Base-by-base conservation (phyloP, 2,329 filamentous ascomycete genomes). In the Cladosporium sp. region DNA sequence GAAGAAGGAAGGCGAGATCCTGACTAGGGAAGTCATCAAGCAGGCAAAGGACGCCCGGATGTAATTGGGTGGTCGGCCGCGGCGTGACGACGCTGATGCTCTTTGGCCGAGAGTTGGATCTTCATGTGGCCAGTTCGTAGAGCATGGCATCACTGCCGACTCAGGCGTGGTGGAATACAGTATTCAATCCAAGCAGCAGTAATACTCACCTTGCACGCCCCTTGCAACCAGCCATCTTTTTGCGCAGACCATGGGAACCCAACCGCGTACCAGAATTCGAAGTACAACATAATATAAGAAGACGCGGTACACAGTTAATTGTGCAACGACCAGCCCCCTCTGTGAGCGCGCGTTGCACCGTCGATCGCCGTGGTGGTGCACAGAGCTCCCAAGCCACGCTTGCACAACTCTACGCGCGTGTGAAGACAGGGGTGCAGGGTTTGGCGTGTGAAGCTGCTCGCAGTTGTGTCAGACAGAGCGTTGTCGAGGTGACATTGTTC, bases 1-100 rank as follows among this genome's bases (percentile, higher is more conserved):
- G 38, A 74, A 72, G 61, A 74, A 71, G 56, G 71, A 74, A 8
- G 77, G 75, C 0, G 78, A 83, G 56, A 52, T 64, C n/a, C 53
- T 70, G 58, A 69, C 66, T 13, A 58, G 65, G 48, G 66, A 69
- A 46, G 62, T 69, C 18, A 69, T 70, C 64, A 62, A 56, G 54
- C 54, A 63, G 53, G 66, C 66, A 9, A 62, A 57, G 41, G 61
- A 61, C 41, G 65, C 59, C 38, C 67, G 66, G 59, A 63, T 67
- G 49, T 66, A 56, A 48, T 28, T 28, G 22, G 22, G 7, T 28
- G 22, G 22, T 28, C 22, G 22, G 22, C 4, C 22, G 22, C 22
- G 22, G 3, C 22, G 22, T 28, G 22, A 28, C 22, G 22, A 28
- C 22, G 22, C 22, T 28, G 22, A 28, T 5, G 22, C 7, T 7